phyloP scores from a whole-genome alignment of 495 filamentous ascomycete genomes.

The Penicillium canariense region DNA sequence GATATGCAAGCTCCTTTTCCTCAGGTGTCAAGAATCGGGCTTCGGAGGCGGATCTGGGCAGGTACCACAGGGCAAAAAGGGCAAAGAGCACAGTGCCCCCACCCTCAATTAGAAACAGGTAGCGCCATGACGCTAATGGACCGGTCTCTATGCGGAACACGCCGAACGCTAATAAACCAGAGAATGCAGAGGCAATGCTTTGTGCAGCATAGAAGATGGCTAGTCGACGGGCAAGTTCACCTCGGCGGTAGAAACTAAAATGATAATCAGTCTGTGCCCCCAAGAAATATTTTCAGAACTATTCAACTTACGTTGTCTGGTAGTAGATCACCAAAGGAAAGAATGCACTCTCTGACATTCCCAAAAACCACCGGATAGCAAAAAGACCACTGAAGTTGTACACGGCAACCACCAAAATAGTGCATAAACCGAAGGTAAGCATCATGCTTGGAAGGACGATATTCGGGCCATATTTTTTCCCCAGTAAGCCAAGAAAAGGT shows the following conservation, averaged over 20 bases:
- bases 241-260: slow-evolving; percentile 63
- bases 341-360: slow-evolving; percentile 72
- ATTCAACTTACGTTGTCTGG: slow-evolving; percentile 37
- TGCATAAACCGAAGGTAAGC: slow-evolving; percentile 63
- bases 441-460: slow-evolving; percentile 66
- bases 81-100: slow-evolving; percentile 60
- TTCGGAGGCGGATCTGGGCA: slow-evolving; percentile 61
- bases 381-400: slow-evolving; percentile 67
- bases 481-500: slow-evolving; percentile 63
- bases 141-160: slow-evolving; percentile 66
- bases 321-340: slow-evolving; percentile 68
- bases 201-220: slow-evolving; percentile 78
- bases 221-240: slow-evolving; percentile 72
- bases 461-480: slow-evolving; percentile 64
- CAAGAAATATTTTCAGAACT: background rate
- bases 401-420: slow-evolving; percentile 52
- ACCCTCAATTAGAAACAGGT: slow-evolving; percentile 78
- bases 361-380: slow-evolving; percentile 54
- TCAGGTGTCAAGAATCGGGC: slow-evolving; percentile 61
- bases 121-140: slow-evolving; percentile 60
- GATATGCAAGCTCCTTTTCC: slow-evolving; percentile 68
- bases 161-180: slow-evolving; percentile 70
- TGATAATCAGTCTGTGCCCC: background rate
- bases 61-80: slow-evolving; percentile 66
- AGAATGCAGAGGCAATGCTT: slow-evolving; percentile 72